These are phyloP conservation scores for Xerocomellus amylosporus DNA, from an alignment of 768 basidiomycete genomes.

Conservation along the genomic window DNA sequence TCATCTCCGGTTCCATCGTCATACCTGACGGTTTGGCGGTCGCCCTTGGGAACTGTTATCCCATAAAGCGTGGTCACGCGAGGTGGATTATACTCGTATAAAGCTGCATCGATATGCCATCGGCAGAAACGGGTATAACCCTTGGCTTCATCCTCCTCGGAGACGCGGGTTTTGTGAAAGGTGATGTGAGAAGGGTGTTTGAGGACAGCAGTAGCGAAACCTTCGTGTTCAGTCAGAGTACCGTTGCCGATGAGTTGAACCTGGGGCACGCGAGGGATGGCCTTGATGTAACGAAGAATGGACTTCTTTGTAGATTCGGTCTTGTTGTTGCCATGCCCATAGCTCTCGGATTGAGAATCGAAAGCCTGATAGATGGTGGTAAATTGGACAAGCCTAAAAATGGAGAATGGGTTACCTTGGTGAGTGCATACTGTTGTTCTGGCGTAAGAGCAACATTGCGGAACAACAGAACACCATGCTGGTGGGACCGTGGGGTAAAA, in stretches of 20 bases:
- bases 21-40: slow-evolving; percentile 61
- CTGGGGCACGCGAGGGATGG: slow-evolving; percentile 67
- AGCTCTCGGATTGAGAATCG: too few species aligned
- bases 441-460: too few species aligned
- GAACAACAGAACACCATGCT: too few species aligned
- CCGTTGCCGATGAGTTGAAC: slow-evolving; percentile 57
- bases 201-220: slow-evolving; percentile 70
- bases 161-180: slow-evolving; percentile 79
- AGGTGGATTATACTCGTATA: slow-evolving; percentile 53
- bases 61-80: too few species aligned
- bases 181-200: slow-evolving; percentile 83
- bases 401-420: too few species aligned
- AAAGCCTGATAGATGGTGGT: too few species aligned
- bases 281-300: slow-evolving; percentile 85
- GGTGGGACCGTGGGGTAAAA: too few species aligned
- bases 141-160: slow-evolving; percentile 39
- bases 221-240: slow-evolving; percentile 73
- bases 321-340: too few species aligned
- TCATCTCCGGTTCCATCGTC: slow-evolving; percentile 87
- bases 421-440: too few species aligned
- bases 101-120: slow-evolving; percentile 89
- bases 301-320: slow-evolving; percentile 70
- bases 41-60: too few species aligned
- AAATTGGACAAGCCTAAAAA: too few species aligned
- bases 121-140: slow-evolving; percentile 73